Base-by-base conservation (phyloP, 2,329 filamentous ascomycete genomes). In the Septoria petroselini region DNA sequence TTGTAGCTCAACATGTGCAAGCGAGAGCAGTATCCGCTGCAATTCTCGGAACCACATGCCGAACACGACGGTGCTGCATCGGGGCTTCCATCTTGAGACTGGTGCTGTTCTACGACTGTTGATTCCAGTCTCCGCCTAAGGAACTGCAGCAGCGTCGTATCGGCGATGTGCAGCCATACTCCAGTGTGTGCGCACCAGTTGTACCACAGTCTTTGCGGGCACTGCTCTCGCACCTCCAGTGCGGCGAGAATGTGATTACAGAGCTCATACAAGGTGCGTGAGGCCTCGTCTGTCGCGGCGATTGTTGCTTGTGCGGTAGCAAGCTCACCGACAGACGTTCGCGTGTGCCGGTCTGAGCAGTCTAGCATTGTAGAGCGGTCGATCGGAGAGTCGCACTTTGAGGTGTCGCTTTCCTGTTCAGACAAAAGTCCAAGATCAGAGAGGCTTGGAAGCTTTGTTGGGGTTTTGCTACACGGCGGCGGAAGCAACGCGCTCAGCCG, bases 131-230 rank as follows among this genome's bases (percentile, higher is more conserved):
- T 48, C 12, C 31, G 34, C 23, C 49, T 47, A 3, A 60, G 39
- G 5, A 46, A 53, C 6, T 52, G n/a, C 2, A 48, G 30, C 12
- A 62, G 48, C 6, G 39, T 48, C 7, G 53, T 44, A 46, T 64
- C 60, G 12, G 34, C 34, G 3, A 47, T 34, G 23, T 34, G 43
- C 9, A 47, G 14, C 43, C 43, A 47, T 17, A 18, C 7, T 18
- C 43, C 43, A 7, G 39, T 7, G 4, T 18, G 34, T 14, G 35
- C 17, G 23, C 43, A 47, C 21, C 27, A 31, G n/a, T 31, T 47
- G 8, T 19, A 31, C 15, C 34, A 47, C 33, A 47, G 19, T 4
- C 31, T 35, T n/a, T 42, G 19, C 7, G 46, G 39, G 23, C 34
- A n/a, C 14, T 47, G 21, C 21, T 47, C 43, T 27, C 43, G 38